Base-by-base conservation (phyloP, 345 rosid species). In the Lumnitzera racemosa region DNA sequence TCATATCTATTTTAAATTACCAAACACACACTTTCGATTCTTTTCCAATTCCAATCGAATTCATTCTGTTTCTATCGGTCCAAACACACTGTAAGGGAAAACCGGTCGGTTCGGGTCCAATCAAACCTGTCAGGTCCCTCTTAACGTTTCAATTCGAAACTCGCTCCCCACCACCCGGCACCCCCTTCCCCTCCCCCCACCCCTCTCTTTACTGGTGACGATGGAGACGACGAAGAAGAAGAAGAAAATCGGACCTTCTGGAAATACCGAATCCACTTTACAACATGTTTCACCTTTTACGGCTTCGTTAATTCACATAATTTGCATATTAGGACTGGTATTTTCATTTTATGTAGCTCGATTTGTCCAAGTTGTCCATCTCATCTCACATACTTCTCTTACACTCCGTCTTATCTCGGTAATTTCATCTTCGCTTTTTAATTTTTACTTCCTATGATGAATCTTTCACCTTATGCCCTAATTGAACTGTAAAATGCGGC, bases 361-460 rank as follows among this genome's bases (percentile, higher is more conserved):
- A 58, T 58, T 62, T 59, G 68, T 69, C 46, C 79, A 67, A 67
- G 80, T 76, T 58, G 66, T 75, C 69, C 70, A 74, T 74, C 88
- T 87, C 55, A 63, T 86, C 61, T 83, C 92, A 51, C 68, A 85
- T 71, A 81, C 98, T 57, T 50, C 74, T 49, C 70, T 20, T 49
- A 85, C 95, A 55, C 85, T 89, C 55, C 72, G 71, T 65, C 65
- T 83, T 49, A 69, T 86, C 61, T 89, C 82, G 83, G 95, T 83
- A 81, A 53, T 55, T 24, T 46, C 56, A 15, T 0, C 43, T 41
- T 53, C 29, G 13, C 53, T 4, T 36, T 56, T 3, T 49, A 11
- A 46, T 56, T 58, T 27, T 14, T 14, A 0, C n/a, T 14, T 48
- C 7, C 3, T 14, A 9, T 13, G 46, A 47, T 1, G 57, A 10